phyloP scores from a whole-genome alignment of 768 basidiomycete genomes.

The Russula brevipes region DNA sequence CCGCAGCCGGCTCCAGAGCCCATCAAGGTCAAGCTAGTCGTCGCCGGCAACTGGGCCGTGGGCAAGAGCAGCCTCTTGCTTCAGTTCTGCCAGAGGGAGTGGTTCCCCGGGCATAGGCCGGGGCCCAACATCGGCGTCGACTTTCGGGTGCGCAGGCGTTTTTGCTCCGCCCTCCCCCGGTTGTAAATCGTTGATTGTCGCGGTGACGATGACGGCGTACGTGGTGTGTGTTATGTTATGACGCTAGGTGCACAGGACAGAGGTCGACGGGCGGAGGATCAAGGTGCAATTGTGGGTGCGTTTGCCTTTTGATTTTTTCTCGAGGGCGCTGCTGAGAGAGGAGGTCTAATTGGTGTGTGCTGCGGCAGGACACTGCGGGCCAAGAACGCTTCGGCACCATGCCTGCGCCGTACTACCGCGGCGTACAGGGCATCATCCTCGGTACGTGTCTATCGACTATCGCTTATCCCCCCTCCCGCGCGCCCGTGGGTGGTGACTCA shows the following conservation, averaged over 20 bases:
- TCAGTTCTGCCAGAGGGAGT: constrained; percentile 95
- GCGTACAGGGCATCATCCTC: constrained; percentile 77
- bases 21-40: constrained; percentile 73
- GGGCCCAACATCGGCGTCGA: constrained; percentile 83
- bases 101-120: constrained; percentile 88
- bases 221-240: too few relatives aligned
- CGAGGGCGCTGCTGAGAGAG: too few relatives aligned
- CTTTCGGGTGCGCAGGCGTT: constrained; percentile 54
- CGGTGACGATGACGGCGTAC: too few relatives aligned
- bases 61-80: constrained; percentile 89
- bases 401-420: constrained; percentile 91
- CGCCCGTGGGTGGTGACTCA: too few relatives aligned
- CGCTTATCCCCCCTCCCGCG: too few relatives aligned
- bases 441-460: too few relatives aligned
- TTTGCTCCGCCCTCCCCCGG: not conserved
- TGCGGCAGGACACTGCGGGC: constrained; percentile 82
- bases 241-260: constrained; percentile 79
- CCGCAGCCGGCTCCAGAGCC: not conserved
- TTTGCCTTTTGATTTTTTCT: not conserved
- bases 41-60: constrained; percentile 85
- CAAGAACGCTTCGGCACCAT: constrained; percentile 96
- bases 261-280: constrained; percentile 72
- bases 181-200: too few relatives aligned
- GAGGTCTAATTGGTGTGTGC: not conserved
- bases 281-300: constrained; percentile 97